Conservation (phyloP, 2,329 filamentous ascomycete genomes). For the Aspergillus sp. region DNA sequence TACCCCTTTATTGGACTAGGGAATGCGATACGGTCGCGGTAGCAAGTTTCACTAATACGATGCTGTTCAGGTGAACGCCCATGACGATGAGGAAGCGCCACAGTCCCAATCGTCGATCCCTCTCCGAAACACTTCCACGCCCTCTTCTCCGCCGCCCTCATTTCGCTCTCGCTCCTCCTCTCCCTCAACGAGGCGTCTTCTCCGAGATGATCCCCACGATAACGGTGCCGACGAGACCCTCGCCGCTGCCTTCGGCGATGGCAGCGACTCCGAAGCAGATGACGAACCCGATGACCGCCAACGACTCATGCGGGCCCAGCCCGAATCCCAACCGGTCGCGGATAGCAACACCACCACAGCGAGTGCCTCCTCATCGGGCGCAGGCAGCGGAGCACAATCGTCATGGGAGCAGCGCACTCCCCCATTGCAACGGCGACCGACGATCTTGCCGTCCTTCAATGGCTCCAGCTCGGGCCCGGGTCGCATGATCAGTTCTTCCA, state of each 20-base stretch:
- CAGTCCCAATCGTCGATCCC: conserved; percentile 33
- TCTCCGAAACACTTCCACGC: conserved; percentile 28
- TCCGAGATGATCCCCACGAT: conserved; percentile 51
- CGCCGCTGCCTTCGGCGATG: conserved; percentile 87
- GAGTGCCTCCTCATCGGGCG: conserved; percentile 28
- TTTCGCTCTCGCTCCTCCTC: conserved; percentile 85
- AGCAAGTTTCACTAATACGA: background rate
- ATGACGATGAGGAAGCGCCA: conserved; percentile 42
- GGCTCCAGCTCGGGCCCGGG: conserved; percentile 37
- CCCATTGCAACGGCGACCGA: conserved; percentile 48
- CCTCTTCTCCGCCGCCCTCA: conserved; percentile 62
- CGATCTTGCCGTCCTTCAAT: conserved; percentile 55
- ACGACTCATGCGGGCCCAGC: conserved; percentile 73
- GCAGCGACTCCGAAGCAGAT: conserved; percentile 68
- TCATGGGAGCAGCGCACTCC: conserved; percentile 20
- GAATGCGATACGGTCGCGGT: background rate
- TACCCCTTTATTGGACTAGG: background rate
- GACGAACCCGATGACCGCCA: conserved; percentile 79
- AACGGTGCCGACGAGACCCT: conserved; percentile 73
- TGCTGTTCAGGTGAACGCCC: conserved; percentile 42
- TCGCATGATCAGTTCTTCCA: conserved; percentile 69
- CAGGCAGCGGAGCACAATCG: conserved; percentile 13
- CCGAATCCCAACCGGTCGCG: conserved; percentile 29
- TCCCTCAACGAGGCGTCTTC: conserved; percentile 53
- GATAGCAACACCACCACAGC: conserved; percentile 26